phyloP scores from a whole-genome alignment of 768 basidiomycete species.

The Lentinula detonsa region DNA sequence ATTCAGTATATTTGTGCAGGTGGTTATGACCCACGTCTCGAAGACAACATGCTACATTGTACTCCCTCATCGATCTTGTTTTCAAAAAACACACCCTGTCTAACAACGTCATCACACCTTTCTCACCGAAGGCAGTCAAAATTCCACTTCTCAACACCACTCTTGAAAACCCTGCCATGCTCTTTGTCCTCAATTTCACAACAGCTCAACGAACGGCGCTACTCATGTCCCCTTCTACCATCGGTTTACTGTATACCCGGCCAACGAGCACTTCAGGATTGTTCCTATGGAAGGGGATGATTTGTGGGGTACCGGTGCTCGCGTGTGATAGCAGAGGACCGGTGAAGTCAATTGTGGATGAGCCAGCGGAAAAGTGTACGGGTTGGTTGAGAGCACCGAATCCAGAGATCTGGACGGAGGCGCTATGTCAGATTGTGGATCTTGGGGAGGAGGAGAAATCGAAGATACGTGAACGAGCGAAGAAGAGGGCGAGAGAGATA shows the following conservation, averaged over 20 bases:
- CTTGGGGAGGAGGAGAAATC: constrained; percentile 32
- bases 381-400: constrained; percentile 73
- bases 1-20: constrained; percentile 34
- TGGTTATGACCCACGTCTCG: constrained; percentile 84
- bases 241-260: constrained; percentile 84
- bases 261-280: constrained; percentile 97
- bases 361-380: constrained; percentile 42
- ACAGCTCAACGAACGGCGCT: constrained; percentile 79
- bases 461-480: constrained; percentile 50
- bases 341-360: constrained; percentile 66
- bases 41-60: constrained; percentile 78
- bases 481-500: constrained; percentile 48
- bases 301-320: constrained; percentile 83
- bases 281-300: constrained; percentile 96
- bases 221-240: constrained; percentile 57
- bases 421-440: constrained; percentile 54
- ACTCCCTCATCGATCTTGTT: constrained; percentile 53
- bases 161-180: constrained; percentile 47
- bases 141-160: constrained; percentile 37
- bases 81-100: constrained; percentile 45
- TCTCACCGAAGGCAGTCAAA: constrained; percentile 23
- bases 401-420: constrained; percentile 62
- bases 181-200: constrained; percentile 92
- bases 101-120: constrained; percentile 50
- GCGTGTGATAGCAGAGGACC: constrained; percentile 88